Percentiles rank a stretch among this genome's conserved stretches.
phyloP scores from a whole-genome alignment of 768 basidiomycete genomes.

The Lactarius sanguifluus region DNA sequence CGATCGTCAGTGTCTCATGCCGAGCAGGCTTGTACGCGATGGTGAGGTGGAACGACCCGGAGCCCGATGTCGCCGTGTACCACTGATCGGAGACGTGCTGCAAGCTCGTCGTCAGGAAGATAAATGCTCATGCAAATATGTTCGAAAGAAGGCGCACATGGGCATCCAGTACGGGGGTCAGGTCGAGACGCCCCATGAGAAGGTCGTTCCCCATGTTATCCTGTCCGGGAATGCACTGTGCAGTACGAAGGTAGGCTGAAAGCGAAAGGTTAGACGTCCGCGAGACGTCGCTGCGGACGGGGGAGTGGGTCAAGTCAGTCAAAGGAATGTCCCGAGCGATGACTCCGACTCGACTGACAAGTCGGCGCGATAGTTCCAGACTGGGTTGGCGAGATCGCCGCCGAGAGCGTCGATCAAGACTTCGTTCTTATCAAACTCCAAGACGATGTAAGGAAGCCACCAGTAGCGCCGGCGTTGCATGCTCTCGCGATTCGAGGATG shows the following conservation, averaged over 20 bases:
- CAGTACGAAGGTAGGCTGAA: conserved; percentile 87
- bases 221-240: conserved; percentile 65
- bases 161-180: conserved; percentile 78
- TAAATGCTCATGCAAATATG: conserved; percentile 8
- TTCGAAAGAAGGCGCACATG: conserved; percentile 49
- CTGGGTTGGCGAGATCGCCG: conserved; percentile 85
- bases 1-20: conserved; percentile 86
- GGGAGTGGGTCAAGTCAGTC: conserved; percentile 18
- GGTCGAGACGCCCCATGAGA: conserved; percentile 88
- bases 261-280: conserved; percentile 90
- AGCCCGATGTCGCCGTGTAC: conserved; percentile 80
- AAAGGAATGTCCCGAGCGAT: conserved; percentile 11
- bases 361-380: conserved; percentile 95
- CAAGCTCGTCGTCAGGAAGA: conserved; percentile 13
- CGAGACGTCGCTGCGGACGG: conserved; percentile 76
- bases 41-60: conserved; percentile 93
- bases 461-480: conserved; percentile 90
- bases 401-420: conserved; percentile 94
- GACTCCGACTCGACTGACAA: conserved; percentile 69
- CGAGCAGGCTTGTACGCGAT: conserved; percentile 90
- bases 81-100: conserved; percentile 89
- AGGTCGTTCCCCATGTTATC: conserved; percentile 98
- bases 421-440: conserved; percentile 98
- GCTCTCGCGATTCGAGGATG: conserved; percentile 75
- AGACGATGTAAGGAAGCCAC: conserved; percentile 96